These are phyloP conservation scores for Solanum pennellii DNA, from an alignment of 257 asterid genomes.

Conservation along the genomic window DNA sequence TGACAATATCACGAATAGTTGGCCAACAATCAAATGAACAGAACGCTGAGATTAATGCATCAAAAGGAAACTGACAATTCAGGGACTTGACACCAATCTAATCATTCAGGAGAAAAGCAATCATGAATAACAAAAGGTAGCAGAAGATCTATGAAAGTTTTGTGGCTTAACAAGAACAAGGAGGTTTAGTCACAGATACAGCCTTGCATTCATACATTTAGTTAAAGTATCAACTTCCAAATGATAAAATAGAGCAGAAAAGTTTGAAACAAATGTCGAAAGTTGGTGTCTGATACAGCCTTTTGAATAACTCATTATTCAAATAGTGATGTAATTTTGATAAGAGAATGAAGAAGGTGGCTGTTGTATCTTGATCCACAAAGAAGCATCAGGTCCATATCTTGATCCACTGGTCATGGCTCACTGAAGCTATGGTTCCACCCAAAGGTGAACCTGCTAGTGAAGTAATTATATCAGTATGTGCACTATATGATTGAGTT, in stretches of 20 bases:
- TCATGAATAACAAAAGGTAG: background rate
- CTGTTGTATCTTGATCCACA: constrained; percentile 1
- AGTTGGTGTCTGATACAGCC: background rate
- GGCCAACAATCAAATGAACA: background rate
- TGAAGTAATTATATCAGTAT: constrained; percentile 13
- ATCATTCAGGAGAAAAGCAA: background rate
- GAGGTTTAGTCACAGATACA: background rate
- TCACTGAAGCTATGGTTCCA: constrained; percentile 24
- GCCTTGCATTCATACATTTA: background rate
- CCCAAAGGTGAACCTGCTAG: constrained; percentile 18
- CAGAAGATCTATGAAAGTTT: background rate
- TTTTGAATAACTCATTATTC: background rate
- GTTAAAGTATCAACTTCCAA: background rate
- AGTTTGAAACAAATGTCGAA: background rate
- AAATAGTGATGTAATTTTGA: background rate
- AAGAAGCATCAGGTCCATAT: constrained; percentile 18
- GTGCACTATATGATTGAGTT: constrained; percentile 18
- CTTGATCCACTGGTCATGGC: constrained; percentile 34
- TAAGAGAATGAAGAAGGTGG: background rate
- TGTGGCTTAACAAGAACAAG: background rate
- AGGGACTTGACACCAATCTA: background rate
- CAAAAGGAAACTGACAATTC: background rate
- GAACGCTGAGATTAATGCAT: background rate
- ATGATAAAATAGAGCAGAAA: background rate
- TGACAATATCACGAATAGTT: background rate